Conservation (phyloP, 148 eudicot species). For the Vaccinium myrtillus region DNA sequence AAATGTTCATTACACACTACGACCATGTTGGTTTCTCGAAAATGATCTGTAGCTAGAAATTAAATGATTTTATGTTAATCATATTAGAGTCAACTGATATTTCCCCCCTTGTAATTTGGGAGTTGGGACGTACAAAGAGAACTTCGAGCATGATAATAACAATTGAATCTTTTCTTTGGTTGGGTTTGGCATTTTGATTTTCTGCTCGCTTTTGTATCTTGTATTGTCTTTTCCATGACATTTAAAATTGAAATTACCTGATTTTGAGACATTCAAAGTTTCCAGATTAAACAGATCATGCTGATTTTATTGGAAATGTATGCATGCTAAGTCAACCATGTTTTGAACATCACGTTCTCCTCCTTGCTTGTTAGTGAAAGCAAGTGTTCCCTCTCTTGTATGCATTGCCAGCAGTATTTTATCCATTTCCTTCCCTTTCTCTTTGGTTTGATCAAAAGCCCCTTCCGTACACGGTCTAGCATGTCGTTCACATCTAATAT, state of each 20-base stretch:
- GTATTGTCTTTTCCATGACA: background rate
- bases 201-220: background rate
- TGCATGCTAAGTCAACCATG: background rate
- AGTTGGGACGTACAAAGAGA: background rate
- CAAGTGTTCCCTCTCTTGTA: background rate
- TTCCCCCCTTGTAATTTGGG: background rate
- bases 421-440: background rate
- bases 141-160: background rate
- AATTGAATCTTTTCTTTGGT: background rate
- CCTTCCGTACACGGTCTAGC: background rate
- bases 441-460: background rate
- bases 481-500: background rate
- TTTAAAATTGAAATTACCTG: background rate
- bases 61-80: background rate
- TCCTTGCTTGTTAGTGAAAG: background rate
- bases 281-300: background rate
- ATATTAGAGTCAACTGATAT: background rate
- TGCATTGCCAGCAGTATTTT: background rate
- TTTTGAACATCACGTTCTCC: background rate
- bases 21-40: background rate
- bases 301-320: background rate
- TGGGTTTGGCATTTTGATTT: background rate
- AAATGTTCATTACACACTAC: background rate
- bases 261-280: background rate
- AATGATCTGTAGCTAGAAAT: background rate